A percentile compares a stretch with the other conserved stretches of the same genome.
These are phyloP conservation scores for Sclerotinia subarctica DNA, from an alignment of 2,329 filamentous ascomycete genomes.

Conservation along the genomic window DNA sequence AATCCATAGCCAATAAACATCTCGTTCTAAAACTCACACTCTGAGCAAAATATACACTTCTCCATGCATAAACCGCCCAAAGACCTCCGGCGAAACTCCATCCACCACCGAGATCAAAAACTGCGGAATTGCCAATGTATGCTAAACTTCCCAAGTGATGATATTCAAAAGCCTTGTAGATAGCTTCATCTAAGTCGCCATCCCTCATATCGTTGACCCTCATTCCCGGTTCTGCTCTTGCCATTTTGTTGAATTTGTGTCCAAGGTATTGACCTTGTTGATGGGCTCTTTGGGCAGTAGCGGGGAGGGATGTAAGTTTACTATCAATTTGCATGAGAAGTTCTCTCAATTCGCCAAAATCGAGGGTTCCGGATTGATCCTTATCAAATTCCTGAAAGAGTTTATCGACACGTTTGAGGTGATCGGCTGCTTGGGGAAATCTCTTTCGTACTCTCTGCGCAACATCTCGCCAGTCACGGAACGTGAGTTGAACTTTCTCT, in stretches of 20 bases:
- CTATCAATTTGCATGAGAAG: slow-evolving; percentile 88
- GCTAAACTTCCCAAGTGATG: slow-evolving; percentile 86
- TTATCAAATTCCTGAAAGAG: slow-evolving; percentile 91
- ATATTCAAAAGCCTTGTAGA: slow-evolving; percentile 95
- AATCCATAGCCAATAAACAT: slow-evolving; percentile 92
- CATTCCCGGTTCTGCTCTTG: slow-evolving; percentile 72
- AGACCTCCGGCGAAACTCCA: slow-evolving; percentile 78
- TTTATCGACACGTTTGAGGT: slow-evolving; percentile 84
- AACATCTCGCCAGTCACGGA: slow-evolving; percentile 82
- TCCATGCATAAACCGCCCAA: slow-evolving; percentile 93
- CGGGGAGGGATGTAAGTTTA: slow-evolving; percentile 90
- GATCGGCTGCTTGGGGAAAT: slow-evolving; percentile 85
- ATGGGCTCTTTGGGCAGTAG: slow-evolving; percentile 92
- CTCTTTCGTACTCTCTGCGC: slow-evolving; percentile 79
- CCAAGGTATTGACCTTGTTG: slow-evolving; percentile 94
- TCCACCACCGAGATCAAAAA: slow-evolving; percentile 83
- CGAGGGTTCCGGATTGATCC: slow-evolving; percentile 87
- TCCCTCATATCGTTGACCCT: slow-evolving; percentile 76
- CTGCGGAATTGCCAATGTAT: slow-evolving; percentile 92
- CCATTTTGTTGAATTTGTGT: slow-evolving; percentile 89
- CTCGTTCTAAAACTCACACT: slow-evolving; percentile 91
- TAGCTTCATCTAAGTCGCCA: slow-evolving; percentile 85
- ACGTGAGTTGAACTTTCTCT: slow-evolving; percentile 80
- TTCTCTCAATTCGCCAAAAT: slow-evolving; percentile 88
- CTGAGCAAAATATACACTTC: slow-evolving; percentile 95